A percentile compares a stretch with the other conserved stretches of the same genome.
phyloP scores from a whole-genome alignment of 805 yeast genomes.

The Schwanniomyces occidentalis region DNA sequence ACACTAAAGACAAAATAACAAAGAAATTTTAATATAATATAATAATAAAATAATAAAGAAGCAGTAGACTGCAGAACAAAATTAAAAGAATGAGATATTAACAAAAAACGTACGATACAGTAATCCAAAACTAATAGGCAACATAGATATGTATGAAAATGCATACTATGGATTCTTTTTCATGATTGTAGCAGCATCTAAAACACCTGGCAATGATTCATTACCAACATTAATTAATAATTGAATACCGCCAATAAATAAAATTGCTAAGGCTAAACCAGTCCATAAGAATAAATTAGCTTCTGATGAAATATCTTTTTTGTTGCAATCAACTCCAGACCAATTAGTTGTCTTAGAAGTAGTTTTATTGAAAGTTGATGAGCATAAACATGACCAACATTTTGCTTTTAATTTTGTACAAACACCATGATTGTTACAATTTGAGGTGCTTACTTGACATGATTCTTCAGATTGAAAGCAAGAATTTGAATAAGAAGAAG shows the following conservation, averaged over 20 bases:
- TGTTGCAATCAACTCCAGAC: conserved; percentile 63
- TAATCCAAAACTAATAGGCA: too few species aligned
- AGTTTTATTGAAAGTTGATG: conserved; percentile 42
- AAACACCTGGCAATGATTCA: conserved; percentile 68
- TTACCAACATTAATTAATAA: conserved; percentile 54
- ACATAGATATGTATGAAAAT: too few species aligned
- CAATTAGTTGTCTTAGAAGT: conserved; percentile 50
- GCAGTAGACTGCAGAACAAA: too few species aligned
- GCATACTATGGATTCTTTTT: conserved; percentile 28
- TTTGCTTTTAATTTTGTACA: conserved; percentile 40
- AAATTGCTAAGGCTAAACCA: conserved; percentile 44
- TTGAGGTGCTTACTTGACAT: conserved; percentile 47
- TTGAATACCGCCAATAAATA: conserved; percentile 53
- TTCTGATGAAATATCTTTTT: conserved; percentile 64
- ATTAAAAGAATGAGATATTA: too few species aligned
- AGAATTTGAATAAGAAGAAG: conserved; percentile 4
- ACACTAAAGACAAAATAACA: too few species aligned
- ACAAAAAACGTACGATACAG: too few species aligned
- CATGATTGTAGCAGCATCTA: conserved; percentile 55
- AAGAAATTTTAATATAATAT: too few species aligned
- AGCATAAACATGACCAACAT: conserved; percentile 55
- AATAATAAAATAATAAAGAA: too few species aligned
- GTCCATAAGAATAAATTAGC: conserved; percentile 74
- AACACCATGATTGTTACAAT: conserved; percentile 55
- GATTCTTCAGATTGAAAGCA: conserved; percentile 47